Conservation (phyloP, 2,329 filamentous ascomycete species). For the Mariannaea elegans region DNA sequence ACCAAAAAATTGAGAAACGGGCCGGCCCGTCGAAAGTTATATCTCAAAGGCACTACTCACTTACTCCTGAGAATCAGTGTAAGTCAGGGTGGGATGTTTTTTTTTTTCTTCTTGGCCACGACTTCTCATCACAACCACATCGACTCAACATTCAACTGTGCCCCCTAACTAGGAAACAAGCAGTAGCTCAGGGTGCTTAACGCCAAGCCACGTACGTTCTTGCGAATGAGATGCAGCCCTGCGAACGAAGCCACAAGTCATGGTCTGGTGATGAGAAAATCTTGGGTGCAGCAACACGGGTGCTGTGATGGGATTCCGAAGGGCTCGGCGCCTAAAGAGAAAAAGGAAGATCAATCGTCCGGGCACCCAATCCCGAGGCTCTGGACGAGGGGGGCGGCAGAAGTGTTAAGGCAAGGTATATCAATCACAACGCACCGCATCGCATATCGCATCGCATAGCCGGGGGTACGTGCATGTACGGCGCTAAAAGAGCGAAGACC, state of each 20-base stretch:
- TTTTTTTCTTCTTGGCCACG: not conserved
- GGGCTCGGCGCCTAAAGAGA: constrained; percentile 26
- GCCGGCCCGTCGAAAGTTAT: constrained; percentile 13
- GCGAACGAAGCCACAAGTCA: constrained; percentile 34
- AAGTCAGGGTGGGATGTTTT: constrained; percentile 31
- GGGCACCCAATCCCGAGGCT: constrained; percentile 20
- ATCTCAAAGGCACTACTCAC: constrained; percentile 6
- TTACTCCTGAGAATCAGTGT: constrained; percentile 12
- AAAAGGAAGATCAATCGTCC: too few relatives aligned
- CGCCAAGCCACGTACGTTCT: constrained; percentile 20
- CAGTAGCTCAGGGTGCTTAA: constrained; percentile 2
- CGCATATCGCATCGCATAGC: not conserved
- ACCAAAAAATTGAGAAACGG: constrained; percentile 14
- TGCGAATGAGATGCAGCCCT: constrained; percentile 8
- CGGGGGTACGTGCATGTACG: not conserved
- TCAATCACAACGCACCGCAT: constrained; percentile 24
- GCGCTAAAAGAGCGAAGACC: constrained; percentile 15
- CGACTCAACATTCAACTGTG: not conserved
- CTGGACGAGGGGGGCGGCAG: constrained; percentile 10
- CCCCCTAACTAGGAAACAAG: not conserved
- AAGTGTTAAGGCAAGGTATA: constrained; percentile 4
- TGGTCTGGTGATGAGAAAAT: constrained; percentile 36
- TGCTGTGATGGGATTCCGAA: constrained; percentile 20
- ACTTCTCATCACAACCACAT: not conserved
- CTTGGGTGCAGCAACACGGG: constrained; percentile 31